These are phyloP conservation scores for Bryum argenteum DNA, from an alignment of 225 moss, liverwort and hornwort species.

Conservation along the genomic window DNA sequence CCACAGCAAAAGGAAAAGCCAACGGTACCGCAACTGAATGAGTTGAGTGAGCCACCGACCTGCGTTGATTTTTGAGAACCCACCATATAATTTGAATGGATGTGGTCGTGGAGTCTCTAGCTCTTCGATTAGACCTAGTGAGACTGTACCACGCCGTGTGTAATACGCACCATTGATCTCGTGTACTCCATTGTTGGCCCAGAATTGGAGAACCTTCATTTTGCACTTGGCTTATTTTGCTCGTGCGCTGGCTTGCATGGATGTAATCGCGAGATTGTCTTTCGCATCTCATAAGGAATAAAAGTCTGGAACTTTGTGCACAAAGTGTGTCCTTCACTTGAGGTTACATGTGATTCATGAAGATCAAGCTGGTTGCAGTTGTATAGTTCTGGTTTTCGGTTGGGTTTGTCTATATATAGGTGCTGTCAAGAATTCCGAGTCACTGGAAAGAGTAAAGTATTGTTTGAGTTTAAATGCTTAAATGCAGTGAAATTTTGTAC, in stretches of 20 bases:
- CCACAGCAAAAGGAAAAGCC: slow-evolving; percentile 53
- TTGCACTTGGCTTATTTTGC: slow-evolving; percentile 42
- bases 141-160: slow-evolving; percentile 22
- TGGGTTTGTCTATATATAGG: no score
- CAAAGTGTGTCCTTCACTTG: not conserved
- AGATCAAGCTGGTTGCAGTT: no score
- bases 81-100: slow-evolving; percentile 1
- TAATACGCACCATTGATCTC: slow-evolving; percentile 26
- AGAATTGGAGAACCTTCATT: slow-evolving; percentile 27
- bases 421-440: no score
- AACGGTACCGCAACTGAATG: slow-evolving; percentile 53
- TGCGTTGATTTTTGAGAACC: slow-evolving; percentile 23
- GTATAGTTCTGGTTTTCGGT: no score
- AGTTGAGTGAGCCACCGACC: slow-evolving; percentile 21
- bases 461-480: no score
- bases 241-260: slow-evolving; percentile 25
- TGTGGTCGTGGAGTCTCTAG: slow-evolving; percentile 8
- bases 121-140: slow-evolving; percentile 3
- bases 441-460: no score
- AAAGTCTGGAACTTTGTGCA: slow-evolving; percentile 35
- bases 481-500: no score
- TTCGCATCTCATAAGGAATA: slow-evolving; percentile 34
- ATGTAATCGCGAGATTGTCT: slow-evolving; percentile 26
- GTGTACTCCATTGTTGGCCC: slow-evolving; percentile 26
- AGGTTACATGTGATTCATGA: no score